Evolutionary conservation across 768 basidiomycete species (phyloP).

Genomic region (Auriscalpium microsporum): DNA sequence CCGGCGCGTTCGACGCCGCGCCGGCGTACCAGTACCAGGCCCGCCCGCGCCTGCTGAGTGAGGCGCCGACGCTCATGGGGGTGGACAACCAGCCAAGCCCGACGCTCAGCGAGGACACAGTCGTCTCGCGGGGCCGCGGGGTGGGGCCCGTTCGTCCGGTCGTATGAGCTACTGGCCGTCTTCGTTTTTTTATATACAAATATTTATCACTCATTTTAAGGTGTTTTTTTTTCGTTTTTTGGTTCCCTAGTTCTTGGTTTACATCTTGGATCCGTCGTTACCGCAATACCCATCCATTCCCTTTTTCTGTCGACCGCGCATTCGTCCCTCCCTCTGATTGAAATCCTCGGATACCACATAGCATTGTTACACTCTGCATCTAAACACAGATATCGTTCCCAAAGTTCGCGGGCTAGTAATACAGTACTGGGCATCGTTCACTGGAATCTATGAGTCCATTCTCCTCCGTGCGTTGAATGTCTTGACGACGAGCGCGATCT

Average conservation of each 20-base stretch:
- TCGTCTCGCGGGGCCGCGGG: constrained; percentile 5
- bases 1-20: constrained; percentile 21
- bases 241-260: too few relatives aligned
- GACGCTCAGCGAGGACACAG: constrained; percentile 35
- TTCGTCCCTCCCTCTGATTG: too few relatives aligned
- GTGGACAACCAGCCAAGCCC: constrained; percentile 28
- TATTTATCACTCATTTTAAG: neutral
- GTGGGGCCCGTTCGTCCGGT: neutral
- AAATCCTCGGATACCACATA: too few relatives aligned
- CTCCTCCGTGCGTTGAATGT: constrained; percentile 63
- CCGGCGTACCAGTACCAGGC: constrained; percentile 15
- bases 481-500: constrained; percentile 70
- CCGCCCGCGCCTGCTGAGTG: constrained; percentile 50
- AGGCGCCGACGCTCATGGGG: constrained; percentile 38
- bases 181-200: neutral
- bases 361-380: neutral
- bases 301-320: too few relatives aligned
- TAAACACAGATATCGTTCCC: neutral
- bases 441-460: constrained; percentile 42
- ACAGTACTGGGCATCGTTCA: neutral
- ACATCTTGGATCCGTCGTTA: too few relatives aligned
- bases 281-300: too few relatives aligned
- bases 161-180: neutral
- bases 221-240: too few relatives aligned
- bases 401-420: neutral